Conservation (phyloP, 202 grass and related monocot species). For the Thinopyrum obtusiflorum region DNA sequence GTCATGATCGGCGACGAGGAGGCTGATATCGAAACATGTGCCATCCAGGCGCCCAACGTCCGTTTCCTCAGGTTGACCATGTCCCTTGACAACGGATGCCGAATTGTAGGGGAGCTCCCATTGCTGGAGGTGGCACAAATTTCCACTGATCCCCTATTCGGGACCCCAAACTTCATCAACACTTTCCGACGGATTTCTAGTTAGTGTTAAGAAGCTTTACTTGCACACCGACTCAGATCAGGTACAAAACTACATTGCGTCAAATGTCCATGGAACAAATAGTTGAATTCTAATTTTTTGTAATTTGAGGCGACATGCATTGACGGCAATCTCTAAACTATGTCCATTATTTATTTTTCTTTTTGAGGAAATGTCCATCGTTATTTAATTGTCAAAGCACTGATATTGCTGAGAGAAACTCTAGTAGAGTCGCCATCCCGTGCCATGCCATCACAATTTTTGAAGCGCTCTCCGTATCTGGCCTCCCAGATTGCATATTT, state of each 20-base stretch:
- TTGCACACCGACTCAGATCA: neutral
- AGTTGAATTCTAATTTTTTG: neutral
- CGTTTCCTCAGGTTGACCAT: neutral
- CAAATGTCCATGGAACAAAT: neutral
- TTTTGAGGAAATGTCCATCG: too few relatives aligned
- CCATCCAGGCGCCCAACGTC: neutral
- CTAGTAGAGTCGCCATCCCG: too few relatives aligned
- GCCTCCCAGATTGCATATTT: too few relatives aligned
- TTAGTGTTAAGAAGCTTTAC: neutral
- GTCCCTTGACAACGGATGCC: neutral
- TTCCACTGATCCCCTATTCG: neutral
- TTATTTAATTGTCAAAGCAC: neutral
- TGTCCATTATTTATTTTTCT: too few relatives aligned
- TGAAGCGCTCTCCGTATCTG: too few relatives aligned
- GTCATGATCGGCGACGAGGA: neutral
- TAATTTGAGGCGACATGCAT: too few relatives aligned
- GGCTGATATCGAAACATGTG: neutral
- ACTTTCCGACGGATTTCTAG: neutral
- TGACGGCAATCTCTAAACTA: too few relatives aligned
- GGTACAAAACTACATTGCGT: neutral
- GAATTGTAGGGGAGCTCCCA: neutral
- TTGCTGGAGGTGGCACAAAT: neutral
- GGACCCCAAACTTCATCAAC: neutral
- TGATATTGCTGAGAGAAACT: neutral
- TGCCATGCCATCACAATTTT: too few relatives aligned